Conservation (phyloP, 2,329 filamentous ascomycete genomes). For the Talaromyces funiculosus region DNA sequence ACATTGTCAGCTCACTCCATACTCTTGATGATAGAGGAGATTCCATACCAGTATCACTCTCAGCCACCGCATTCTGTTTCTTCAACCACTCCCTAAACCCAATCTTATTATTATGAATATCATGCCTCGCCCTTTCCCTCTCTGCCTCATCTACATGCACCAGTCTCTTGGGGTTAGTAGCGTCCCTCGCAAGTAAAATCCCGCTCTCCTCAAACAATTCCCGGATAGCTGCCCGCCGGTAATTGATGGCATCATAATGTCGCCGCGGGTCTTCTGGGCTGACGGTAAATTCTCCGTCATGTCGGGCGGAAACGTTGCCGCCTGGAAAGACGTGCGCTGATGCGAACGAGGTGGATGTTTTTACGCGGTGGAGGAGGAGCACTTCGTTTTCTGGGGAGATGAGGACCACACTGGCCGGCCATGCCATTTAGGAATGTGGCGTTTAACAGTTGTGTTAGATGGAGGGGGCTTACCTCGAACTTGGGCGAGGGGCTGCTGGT, state of each 20-base stretch:
- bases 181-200: constrained; percentile 63
- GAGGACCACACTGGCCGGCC: constrained; percentile 62
- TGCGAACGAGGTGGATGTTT: constrained; percentile 75
- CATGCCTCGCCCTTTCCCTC: constrained; percentile 60
- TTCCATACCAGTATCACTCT: constrained; percentile 53
- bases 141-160: constrained; percentile 57
- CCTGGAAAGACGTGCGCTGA: constrained; percentile 95
- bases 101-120: constrained; percentile 61
- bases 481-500: constrained; percentile 53
- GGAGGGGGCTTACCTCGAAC: constrained; percentile 56
- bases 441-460: background rate
- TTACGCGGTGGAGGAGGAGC: constrained; percentile 78
- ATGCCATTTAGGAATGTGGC: background rate
- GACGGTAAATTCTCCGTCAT: constrained; percentile 59
- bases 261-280: constrained; percentile 45
- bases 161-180: constrained; percentile 37
- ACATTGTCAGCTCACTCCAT: background rate
- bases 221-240: constrained; percentile 76
- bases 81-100: constrained; percentile 63
- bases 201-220: constrained; percentile 96
- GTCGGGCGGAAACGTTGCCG: constrained; percentile 64
- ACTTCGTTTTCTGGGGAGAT: constrained; percentile 83
- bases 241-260: constrained; percentile 66
- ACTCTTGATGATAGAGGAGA: no score
- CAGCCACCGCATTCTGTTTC: constrained; percentile 29